A percentile compares a stretch with the other conserved stretches of the same genome.
Conservation (phyloP, 805 yeast species). For the Cyberlindnera suaveolens region DNA sequence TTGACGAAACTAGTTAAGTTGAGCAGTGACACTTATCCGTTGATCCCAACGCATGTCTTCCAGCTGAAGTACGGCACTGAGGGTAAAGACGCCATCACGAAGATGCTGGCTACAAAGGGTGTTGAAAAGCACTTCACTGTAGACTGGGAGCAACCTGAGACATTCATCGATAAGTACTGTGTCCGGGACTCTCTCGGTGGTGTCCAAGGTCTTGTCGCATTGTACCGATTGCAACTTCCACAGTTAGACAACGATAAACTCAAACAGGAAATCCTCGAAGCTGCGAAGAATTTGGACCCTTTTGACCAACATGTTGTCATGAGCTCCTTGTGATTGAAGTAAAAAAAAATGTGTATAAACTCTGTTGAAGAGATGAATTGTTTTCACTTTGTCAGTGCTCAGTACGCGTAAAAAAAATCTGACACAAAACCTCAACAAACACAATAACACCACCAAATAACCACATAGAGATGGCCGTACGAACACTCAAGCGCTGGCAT, state of each 20-base stretch:
- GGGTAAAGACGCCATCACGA: slow-evolving; percentile 13
- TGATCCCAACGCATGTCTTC: slow-evolving; percentile 16
- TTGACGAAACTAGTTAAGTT: slow-evolving; percentile 17
- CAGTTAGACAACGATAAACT: slow-evolving; percentile 12
- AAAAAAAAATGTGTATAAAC: not conserved
- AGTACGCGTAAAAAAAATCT: too few relatives aligned
- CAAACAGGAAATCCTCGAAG: slow-evolving; percentile 10
- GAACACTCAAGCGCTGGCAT: too few relatives aligned
- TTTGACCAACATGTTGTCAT: slow-evolving; percentile 12
- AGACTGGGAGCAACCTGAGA: slow-evolving; percentile 10
- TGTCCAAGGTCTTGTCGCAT: slow-evolving; percentile 11
- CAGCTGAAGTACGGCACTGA: slow-evolving; percentile 17
- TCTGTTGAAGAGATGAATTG: too few relatives aligned
- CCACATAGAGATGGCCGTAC: too few relatives aligned
- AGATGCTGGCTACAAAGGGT: slow-evolving; percentile 21
- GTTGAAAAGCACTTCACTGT: slow-evolving; percentile 20
- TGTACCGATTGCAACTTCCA: slow-evolving; percentile 13
- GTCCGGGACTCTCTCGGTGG: slow-evolving; percentile 7
- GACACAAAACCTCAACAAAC: too few relatives aligned
- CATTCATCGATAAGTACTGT: slow-evolving; percentile 12
- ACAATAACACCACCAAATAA: too few relatives aligned
- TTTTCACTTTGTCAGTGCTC: too few relatives aligned
- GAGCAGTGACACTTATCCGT: slow-evolving; percentile 15
- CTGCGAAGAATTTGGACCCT: slow-evolving; percentile 15
- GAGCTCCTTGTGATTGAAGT: slow-evolving; percentile 4